Evolutionary conservation across 2,329 filamentous ascomycete genomes (phyloP).

Genomic region (Nakataea oryzae): DNA sequence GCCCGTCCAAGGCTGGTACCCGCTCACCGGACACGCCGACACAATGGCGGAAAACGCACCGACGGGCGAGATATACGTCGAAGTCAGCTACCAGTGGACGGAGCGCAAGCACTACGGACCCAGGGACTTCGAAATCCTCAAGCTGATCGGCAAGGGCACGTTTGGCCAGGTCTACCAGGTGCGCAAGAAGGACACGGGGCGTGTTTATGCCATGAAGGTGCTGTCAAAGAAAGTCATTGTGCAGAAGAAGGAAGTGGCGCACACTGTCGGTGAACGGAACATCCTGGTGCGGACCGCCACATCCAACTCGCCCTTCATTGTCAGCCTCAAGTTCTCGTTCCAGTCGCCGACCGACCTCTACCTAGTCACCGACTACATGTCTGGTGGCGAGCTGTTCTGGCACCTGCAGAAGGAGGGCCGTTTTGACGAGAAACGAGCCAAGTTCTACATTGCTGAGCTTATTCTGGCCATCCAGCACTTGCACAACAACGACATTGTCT

Average conservation of each 20-base stretch:
- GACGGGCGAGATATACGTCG: slow-evolving; percentile 82
- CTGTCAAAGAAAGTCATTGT: slow-evolving; percentile 99
- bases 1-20: slow-evolving; percentile 76
- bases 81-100: slow-evolving; percentile 74
- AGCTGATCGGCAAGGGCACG: slow-evolving; percentile 94
- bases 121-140: slow-evolving; percentile 90
- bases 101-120: slow-evolving; percentile 90
- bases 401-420: slow-evolving; percentile 94
- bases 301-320: slow-evolving; percentile 93
- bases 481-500: slow-evolving; percentile 95
- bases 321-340: slow-evolving; percentile 96
- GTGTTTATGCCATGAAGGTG: slow-evolving; percentile 99
- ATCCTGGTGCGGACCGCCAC: slow-evolving; percentile 94
- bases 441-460: slow-evolving; percentile 97
- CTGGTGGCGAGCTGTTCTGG: slow-evolving; percentile 96
- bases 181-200: slow-evolving; percentile 87
- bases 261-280: slow-evolving; percentile 93
- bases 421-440: slow-evolving; percentile 88
- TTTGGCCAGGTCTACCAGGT: slow-evolving; percentile 99
- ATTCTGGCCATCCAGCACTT: slow-evolving; percentile 92
- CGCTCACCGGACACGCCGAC: slow-evolving; percentile 64
- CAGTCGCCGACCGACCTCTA: slow-evolving; percentile 95
- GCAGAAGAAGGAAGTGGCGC: slow-evolving; percentile 97
- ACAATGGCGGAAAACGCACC: slow-evolving; percentile 60
- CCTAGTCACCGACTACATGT: slow-evolving; percentile 99